A percentile compares a stretch with the other conserved stretches of the same genome.
Conservation (phyloP, 2,329 filamentous ascomycete species). For the Alternaria triticimaculans region DNA sequence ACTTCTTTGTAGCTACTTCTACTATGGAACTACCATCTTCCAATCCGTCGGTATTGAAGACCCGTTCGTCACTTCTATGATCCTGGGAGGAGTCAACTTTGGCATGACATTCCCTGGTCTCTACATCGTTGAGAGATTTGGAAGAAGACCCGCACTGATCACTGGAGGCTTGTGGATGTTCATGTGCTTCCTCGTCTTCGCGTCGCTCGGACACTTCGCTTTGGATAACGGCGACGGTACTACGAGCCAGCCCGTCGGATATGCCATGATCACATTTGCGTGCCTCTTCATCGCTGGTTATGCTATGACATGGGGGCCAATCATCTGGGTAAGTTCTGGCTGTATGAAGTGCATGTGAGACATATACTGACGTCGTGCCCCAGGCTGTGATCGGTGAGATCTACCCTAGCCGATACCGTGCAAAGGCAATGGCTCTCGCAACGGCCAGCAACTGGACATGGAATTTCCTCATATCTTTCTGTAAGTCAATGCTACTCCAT, state of each 20-base stretch:
- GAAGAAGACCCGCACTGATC: conserved; percentile 55
- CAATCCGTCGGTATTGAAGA: conserved; percentile 50
- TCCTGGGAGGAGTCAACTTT: conserved; percentile 58
- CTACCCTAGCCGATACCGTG: conserved; percentile 64
- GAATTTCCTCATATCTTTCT: conserved; percentile 65
- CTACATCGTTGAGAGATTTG: conserved; percentile 56
- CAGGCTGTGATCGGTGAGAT: conserved; percentile 64
- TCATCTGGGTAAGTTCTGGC: conserved; percentile 65
- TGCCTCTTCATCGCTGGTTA: conserved; percentile 72
- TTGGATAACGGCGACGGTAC: conserved; percentile 43
- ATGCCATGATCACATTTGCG: conserved; percentile 70
- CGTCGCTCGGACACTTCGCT: conserved; percentile 55
- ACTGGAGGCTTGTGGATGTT: conserved; percentile 58
- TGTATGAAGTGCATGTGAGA: no score
- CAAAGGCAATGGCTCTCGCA: conserved; percentile 54
- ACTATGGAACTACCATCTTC: conserved; percentile 58
- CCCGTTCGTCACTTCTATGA: conserved; percentile 56
- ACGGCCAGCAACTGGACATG: conserved; percentile 55
- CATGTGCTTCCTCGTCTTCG: conserved; percentile 65
- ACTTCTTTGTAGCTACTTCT: conserved; percentile 58
- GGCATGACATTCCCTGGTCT: conserved; percentile 56
- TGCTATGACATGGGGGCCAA: conserved; percentile 73
- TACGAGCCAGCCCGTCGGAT: conserved; percentile 56
- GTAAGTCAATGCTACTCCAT: background rate
- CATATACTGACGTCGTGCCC: no score